These are phyloP conservation scores for Lipomyces japonicus DNA, from an alignment of 805 yeast genomes.

Conservation along the genomic window DNA sequence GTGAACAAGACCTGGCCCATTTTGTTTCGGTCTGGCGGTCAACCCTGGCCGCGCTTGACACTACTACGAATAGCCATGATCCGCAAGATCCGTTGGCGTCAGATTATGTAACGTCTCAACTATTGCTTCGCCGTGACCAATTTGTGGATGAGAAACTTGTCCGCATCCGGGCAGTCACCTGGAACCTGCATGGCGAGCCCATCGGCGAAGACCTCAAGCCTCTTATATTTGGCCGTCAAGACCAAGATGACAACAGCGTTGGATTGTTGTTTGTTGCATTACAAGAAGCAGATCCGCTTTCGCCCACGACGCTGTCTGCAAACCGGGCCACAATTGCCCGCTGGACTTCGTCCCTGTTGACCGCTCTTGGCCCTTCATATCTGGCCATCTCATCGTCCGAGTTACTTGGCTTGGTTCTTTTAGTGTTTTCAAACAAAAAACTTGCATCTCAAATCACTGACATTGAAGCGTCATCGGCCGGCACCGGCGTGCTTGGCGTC, in stretches of 20 bases:
- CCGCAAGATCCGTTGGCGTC: slow-evolving; percentile 20
- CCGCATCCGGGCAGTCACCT: slow-evolving; percentile 32
- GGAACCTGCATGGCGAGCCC: slow-evolving; percentile 37
- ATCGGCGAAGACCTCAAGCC: slow-evolving; percentile 28
- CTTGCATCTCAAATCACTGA: slow-evolving; percentile 42
- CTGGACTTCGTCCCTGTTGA: slow-evolving; percentile 30
- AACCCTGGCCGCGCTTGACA: slow-evolving; percentile 32
- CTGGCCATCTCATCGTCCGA: slow-evolving; percentile 45
- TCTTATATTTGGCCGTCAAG: slow-evolving; percentile 26
- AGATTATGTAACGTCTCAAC: slow-evolving; percentile 22
- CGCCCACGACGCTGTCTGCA: slow-evolving; percentile 40
- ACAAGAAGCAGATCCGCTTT: slow-evolving; percentile 51
- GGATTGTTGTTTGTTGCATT: slow-evolving; percentile 44
- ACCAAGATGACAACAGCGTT: slow-evolving; percentile 3
- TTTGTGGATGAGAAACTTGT: slow-evolving; percentile 27
- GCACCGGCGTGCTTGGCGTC: slow-evolving; percentile 53
- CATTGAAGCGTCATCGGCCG: slow-evolving; percentile 45
- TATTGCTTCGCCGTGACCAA: slow-evolving; percentile 17
- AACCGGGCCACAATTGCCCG: slow-evolving; percentile 34
- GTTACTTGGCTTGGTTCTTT: slow-evolving; percentile 50
- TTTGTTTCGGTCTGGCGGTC: slow-evolving; percentile 36
- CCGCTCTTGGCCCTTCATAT: slow-evolving; percentile 35
- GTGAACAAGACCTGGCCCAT: slow-evolving; percentile 29
- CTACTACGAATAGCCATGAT: slow-evolving; percentile 11
- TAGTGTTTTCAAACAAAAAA: slow-evolving; percentile 41